phyloP scores from a whole-genome alignment of 805 yeast genomes.

The Teunomyces gatunensis region DNA sequence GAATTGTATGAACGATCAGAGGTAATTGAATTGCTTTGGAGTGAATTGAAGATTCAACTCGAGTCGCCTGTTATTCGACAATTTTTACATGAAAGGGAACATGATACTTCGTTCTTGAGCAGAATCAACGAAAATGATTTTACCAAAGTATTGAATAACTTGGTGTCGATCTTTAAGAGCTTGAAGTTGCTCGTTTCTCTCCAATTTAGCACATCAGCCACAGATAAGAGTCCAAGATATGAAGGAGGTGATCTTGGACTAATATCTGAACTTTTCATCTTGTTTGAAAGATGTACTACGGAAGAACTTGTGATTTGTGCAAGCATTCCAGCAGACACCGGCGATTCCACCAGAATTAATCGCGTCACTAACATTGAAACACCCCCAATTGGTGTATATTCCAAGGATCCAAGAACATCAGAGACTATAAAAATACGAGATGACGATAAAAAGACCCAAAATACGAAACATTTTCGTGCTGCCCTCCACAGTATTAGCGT shows the following conservation, averaged over 20 bases:
- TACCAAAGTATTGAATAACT: background rate
- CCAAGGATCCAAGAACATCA: slow-evolving; percentile 26
- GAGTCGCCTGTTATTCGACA: background rate
- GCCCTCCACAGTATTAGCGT: background rate
- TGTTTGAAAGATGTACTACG: slow-evolving; percentile 49
- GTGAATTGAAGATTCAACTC: background rate
- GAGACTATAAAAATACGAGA: background rate
- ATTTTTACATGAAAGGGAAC: background rate
- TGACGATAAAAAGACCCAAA: background rate
- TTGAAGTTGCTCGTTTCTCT: background rate
- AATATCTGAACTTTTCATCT: slow-evolving; percentile 25
- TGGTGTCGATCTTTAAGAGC: background rate
- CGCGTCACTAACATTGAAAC: slow-evolving; percentile 25
- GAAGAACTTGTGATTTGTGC: slow-evolving; percentile 59
- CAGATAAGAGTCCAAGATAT: slow-evolving; percentile 40
- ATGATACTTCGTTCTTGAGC: background rate
- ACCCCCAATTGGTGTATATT: slow-evolving; percentile 44
- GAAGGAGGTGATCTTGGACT: slow-evolving; percentile 40
- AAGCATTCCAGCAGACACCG: slow-evolving; percentile 45
- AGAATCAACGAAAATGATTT: background rate
- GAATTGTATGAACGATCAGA: background rate
- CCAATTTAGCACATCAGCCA: background rate
- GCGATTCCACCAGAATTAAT: slow-evolving; percentile 40
- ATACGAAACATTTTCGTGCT: background rate
- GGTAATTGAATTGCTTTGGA: background rate